A percentile compares a stretch with the other conserved stretches of the same genome.
phyloP scores from a whole-genome alignment of 83 land plant species.

The Diphasiastrum complanatum region DNA sequence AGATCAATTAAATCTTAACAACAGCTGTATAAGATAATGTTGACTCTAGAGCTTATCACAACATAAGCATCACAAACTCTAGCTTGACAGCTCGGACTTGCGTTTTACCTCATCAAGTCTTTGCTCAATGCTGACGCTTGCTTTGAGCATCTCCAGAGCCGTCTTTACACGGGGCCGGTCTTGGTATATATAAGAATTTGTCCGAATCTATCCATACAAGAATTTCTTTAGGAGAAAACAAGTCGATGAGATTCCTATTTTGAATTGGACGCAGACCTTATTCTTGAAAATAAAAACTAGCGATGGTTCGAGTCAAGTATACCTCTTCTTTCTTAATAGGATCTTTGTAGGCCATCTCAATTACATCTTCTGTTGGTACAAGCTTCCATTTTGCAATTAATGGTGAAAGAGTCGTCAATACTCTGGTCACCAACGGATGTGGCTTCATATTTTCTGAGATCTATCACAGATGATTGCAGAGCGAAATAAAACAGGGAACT shows the following conservation, averaged over 20 bases:
- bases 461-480: slow-evolving; percentile 23
- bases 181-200: slow-evolving; percentile 61
- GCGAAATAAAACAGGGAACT: background rate
- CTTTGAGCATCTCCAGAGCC: slow-evolving; percentile 62
- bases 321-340: slow-evolving; percentile 73
- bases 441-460: slow-evolving; percentile 85
- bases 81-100: background rate
- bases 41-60: background rate
- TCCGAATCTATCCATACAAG: slow-evolving; percentile 41
- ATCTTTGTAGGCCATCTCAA: slow-evolving; percentile 67
- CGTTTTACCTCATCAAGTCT: slow-evolving; percentile 39
- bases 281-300: background rate
- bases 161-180: slow-evolving; percentile 70
- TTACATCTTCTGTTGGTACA: slow-evolving; percentile 64
- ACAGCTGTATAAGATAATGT: background rate
- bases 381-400: slow-evolving; percentile 70
- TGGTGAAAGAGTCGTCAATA: slow-evolving; percentile 46
- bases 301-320: background rate
- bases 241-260: background rate
- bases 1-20: background rate
- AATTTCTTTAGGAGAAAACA: background rate
- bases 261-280: background rate
- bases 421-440: slow-evolving; percentile 46
- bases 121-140: slow-evolving; percentile 59
- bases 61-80: background rate